These are phyloP conservation scores for Picea sitchensis DNA, from an alignment of 75 land plant species.

Conservation along the genomic window DNA sequence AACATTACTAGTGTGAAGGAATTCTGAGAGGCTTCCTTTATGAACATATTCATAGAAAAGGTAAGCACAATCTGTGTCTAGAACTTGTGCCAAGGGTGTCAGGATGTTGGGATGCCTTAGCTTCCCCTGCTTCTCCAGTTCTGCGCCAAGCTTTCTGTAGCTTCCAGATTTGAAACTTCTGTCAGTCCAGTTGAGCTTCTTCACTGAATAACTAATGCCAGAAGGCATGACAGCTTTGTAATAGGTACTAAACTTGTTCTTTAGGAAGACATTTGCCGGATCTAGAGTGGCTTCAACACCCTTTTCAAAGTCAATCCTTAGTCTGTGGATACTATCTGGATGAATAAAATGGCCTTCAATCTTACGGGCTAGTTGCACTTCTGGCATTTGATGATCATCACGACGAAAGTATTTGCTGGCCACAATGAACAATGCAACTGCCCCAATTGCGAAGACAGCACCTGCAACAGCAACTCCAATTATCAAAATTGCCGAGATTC, in stretches of 20 bases:
- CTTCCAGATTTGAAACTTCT: conserved; percentile 40
- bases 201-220: conserved; percentile 55
- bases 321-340: conserved; percentile 28
- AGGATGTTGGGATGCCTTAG: conserved; percentile 64
- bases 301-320: conserved; percentile 35
- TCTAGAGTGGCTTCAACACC: conserved; percentile 44
- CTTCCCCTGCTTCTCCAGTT: conserved; percentile 46
- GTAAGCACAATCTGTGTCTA: conserved; percentile 40
- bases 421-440: not conserved
- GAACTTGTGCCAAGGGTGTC: conserved; percentile 60
- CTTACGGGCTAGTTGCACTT: not conserved
- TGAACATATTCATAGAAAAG: conserved; percentile 57
- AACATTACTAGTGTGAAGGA: conserved; percentile 37
- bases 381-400: not conserved
- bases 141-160: conserved; percentile 33
- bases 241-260: conserved; percentile 51
- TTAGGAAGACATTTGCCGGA: conserved; percentile 37
- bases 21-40: conserved; percentile 65
- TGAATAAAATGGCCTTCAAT: conserved; percentile 20
- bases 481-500: not conserved
- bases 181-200: conserved; percentile 63
- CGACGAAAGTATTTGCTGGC: not conserved
- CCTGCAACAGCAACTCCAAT: conserved; percentile 8
- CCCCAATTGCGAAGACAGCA: conserved; percentile 14
- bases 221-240: conserved; percentile 65